Evolutionary conservation across 495 filamentous ascomycete species (phyloP).

Genomic region (Lineolata rhizophorae): DNA sequence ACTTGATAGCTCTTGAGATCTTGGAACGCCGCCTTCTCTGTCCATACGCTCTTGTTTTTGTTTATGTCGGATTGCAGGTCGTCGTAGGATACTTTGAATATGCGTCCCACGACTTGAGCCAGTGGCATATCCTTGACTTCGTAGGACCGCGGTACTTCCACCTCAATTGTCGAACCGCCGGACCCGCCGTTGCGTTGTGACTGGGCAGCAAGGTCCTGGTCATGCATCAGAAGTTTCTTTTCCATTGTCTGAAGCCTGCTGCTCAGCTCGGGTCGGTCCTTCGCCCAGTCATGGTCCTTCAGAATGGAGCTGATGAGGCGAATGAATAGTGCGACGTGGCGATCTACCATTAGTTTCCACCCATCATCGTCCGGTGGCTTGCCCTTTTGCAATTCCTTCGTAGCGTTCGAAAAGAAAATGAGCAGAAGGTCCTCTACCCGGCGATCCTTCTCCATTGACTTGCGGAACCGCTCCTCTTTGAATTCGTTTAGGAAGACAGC

Average conservation of each 20-base stretch:
- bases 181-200: constrained; percentile 29
- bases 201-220: constrained; percentile 57
- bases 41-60: constrained; percentile 59
- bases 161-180: constrained; percentile 46
- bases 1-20: constrained; percentile 88
- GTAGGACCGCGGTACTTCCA: constrained; percentile 60
- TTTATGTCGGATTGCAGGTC: constrained; percentile 76
- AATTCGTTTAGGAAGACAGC: constrained; percentile 59
- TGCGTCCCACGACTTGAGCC: constrained; percentile 62
- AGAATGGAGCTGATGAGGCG: constrained; percentile 62
- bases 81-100: constrained; percentile 56
- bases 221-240: constrained; percentile 83
- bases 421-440: constrained; percentile 74
- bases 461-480: constrained; percentile 47
- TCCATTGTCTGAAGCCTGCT: constrained; percentile 61
- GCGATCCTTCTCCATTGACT: constrained; percentile 77
- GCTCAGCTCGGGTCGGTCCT: constrained; percentile 64
- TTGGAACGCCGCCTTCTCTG: constrained; percentile 68
- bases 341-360: constrained; percentile 84
- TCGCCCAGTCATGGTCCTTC: constrained; percentile 57
- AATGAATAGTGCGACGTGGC: constrained; percentile 88
- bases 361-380: constrained; percentile 64
- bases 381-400: constrained; percentile 69
- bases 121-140: constrained; percentile 93
- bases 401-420: constrained; percentile 78